Base-by-base conservation (phyloP, 2,329 filamentous ascomycete species). In the Neofusicoccum ribis region DNA sequence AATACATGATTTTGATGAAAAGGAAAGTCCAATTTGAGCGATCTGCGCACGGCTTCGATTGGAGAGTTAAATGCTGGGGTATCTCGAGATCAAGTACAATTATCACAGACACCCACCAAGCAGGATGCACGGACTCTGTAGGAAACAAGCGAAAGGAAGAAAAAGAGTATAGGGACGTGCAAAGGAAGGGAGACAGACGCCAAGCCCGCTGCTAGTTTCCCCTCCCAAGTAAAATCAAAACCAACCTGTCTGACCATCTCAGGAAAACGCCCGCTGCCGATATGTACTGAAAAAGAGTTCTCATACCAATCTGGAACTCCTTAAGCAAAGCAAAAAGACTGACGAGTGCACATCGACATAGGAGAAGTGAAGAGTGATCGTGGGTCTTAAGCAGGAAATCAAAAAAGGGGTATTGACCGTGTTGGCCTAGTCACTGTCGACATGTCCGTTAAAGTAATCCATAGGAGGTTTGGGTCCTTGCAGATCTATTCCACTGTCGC, bases 401-500 rank as follows among this genome's bases (percentile, higher is more conserved):
- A 47, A 47, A 60, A 60, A 60, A 37, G 27, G 2, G 56, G n/a
- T 3, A 23, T n/a, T n/a, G 56, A 59, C 54, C 15, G 54, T n/a
- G 14, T 34, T 20, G 54, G 27, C 56, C 56, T 60, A 60, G 34
- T 60, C 56, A 47, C 56, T 49, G 43, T 60, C 56, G 11, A 36
- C 41, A 14, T 37, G 7, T 7, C 39, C 46, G 31, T 44, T 49
- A 37, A 60, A 60, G 50, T 61, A 61, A 20, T 56, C 56, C 31
- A 52, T 11, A 7, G 54, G 63, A 20, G 50, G 36, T 44, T 65
- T 52, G 12, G 63, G 63, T 2, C 37, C 64, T 8, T 76, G 74
- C 5, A 78, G 56, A 51, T 77, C 75, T 31, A 78, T 69, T 3
- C 74, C 76, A 62, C 75, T 77, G 65, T 78, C 76, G n/a, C 76